Evolutionary conservation across 495 filamentous ascomycete species (phyloP).

Genomic region (Aspergillus campestris): DNA sequence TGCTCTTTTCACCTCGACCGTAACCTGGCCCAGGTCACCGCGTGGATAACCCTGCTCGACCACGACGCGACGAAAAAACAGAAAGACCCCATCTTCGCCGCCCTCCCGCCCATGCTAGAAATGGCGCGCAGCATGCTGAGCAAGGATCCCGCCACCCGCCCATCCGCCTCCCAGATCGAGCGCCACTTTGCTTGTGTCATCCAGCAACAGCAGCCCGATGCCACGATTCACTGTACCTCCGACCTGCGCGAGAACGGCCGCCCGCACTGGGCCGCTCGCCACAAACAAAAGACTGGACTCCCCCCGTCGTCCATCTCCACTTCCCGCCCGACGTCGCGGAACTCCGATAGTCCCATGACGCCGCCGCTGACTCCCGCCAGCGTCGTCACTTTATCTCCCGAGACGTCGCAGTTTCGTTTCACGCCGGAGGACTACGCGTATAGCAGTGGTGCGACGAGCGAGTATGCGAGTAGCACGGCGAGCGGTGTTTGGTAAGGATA

Average conservation of each 20-base stretch:
- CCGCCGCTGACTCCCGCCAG: too few species aligned
- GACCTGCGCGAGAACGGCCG: neutral
- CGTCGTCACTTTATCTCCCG: too few species aligned
- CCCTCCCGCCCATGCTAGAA: constrained; percentile 31
- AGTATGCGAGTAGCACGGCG: too few species aligned
- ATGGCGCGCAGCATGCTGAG: constrained; percentile 39
- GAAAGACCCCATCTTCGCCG: constrained; percentile 41
- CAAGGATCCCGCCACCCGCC: constrained; percentile 27
- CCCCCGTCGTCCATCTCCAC: too few species aligned
- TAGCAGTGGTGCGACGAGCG: too few species aligned
- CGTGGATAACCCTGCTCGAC: constrained; percentile 65
- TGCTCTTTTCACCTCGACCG: constrained; percentile 66
- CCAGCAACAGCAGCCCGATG: constrained; percentile 10
- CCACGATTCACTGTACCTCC: constrained; percentile 15
- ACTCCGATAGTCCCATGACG: too few species aligned
- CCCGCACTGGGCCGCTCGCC: too few species aligned
- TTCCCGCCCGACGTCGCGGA: too few species aligned
- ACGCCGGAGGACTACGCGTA: too few species aligned
- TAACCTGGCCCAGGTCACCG: constrained; percentile 66
- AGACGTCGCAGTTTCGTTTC: too few species aligned
- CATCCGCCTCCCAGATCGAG: constrained; percentile 29
- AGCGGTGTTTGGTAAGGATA: too few species aligned
- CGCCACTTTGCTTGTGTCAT: constrained; percentile 10
- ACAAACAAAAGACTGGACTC: too few species aligned
- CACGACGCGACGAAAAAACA: constrained; percentile 56